Percentiles rank a stretch among this genome's conserved stretches.
Evolutionary conservation across 2,329 filamentous ascomycete species (phyloP).

Genomic region (Phialocephala sp.): DNA sequence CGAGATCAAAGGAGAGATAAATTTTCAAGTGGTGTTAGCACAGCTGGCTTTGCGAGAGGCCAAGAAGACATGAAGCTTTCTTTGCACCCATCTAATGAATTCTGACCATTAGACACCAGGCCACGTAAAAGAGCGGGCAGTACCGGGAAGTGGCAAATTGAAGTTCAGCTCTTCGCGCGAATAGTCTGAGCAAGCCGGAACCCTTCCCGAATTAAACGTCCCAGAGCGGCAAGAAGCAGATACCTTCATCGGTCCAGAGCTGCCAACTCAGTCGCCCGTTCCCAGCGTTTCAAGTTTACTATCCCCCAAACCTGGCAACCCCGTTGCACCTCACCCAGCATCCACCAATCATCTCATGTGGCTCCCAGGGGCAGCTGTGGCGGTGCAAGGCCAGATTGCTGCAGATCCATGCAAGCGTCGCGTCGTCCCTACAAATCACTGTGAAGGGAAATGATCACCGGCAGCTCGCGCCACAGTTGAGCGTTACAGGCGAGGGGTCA

Average conservation of each 20-base stretch:
- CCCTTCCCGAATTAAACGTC: neutral
- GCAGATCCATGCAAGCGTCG: conserved; percentile 13
- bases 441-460: neutral
- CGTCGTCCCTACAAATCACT: neutral
- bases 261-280: neutral
- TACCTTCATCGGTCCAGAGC: neutral
- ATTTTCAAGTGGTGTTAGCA: neutral
- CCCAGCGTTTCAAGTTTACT: conserved; percentile 9
- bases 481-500: conserved; percentile 4
- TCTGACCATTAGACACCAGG: too few relatives aligned
- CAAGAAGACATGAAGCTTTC: too few relatives aligned
- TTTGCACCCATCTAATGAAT: too few relatives aligned
- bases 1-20: too few relatives aligned
- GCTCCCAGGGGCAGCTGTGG: conserved; percentile 10
- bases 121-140: too few relatives aligned
- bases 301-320: neutral
- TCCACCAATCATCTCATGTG: neutral
- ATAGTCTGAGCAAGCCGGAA: neutral
- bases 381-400: conserved; percentile 11
- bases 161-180: too few relatives aligned
- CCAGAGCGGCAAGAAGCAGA: neutral
- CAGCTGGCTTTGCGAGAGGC: too few relatives aligned
- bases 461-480: conserved; percentile 21
- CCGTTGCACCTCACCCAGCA: neutral
- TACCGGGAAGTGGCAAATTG: too few relatives aligned